A percentile compares a stretch with the other conserved stretches of the same genome.
Evolutionary conservation across 768 basidiomycete species (phyloP).

Genomic region (Serendipita indica): DNA sequence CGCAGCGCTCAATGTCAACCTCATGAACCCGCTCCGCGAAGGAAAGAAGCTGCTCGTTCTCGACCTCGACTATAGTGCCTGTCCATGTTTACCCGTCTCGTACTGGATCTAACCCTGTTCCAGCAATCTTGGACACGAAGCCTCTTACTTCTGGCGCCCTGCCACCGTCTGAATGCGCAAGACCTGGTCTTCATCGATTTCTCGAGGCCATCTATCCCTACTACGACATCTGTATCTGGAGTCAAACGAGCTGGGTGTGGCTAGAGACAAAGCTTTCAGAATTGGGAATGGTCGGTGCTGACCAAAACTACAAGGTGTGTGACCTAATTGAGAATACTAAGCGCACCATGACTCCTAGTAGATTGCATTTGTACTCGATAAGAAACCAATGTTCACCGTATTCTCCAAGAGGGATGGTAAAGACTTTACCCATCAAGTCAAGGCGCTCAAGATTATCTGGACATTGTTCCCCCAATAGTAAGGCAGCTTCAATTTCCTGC

Average conservation of each 20-base stretch:
- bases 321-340: background rate
- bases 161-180: constrained; percentile 65
- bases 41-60: constrained; percentile 74
- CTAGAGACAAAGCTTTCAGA: constrained; percentile 77
- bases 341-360: constrained; percentile 10
- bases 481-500: constrained; percentile 14
- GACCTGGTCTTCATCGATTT: constrained; percentile 75
- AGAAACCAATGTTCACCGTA: constrained; percentile 78
- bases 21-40: constrained; percentile 61
- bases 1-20: constrained; percentile 43
- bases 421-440: constrained; percentile 67
- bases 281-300: constrained; percentile 65
- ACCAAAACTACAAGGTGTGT: constrained; percentile 50
- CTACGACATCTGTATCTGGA: constrained; percentile 89
- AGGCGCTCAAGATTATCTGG: constrained; percentile 76
- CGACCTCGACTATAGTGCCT: constrained; percentile 79
- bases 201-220: constrained; percentile 62
- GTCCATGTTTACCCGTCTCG: constrained; percentile 3
- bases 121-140: constrained; percentile 74
- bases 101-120: constrained; percentile 10
- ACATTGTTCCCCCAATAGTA: constrained; percentile 72
- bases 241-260: constrained; percentile 79
- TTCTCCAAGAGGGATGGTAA: constrained; percentile 60
- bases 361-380: constrained; percentile 51
- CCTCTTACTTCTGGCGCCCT: constrained; percentile 69